Base-by-base conservation (phyloP, 495 filamentous ascomycete genomes). In the Penicillium mononematosum region DNA sequence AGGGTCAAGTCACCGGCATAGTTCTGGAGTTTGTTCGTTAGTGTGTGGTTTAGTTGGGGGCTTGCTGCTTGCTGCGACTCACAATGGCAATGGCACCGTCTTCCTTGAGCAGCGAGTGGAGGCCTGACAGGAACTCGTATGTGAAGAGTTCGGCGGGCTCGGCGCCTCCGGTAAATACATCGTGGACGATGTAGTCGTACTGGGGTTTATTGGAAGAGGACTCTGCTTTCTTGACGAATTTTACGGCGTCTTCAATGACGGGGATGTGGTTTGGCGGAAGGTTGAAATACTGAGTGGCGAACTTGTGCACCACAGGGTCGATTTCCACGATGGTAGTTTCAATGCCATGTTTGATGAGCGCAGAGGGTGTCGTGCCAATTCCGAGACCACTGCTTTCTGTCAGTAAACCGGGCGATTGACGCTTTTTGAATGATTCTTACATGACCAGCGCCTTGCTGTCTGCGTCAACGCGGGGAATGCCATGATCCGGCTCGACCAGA, bases 151-250 rank as follows among this genome's bases (percentile, higher is more conserved):
- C 76, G 16, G 91, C 81, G 2, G 94, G 94, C 66, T 97, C 94
- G 3, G 91, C 91, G 53, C 93, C 94, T 16, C 94, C 94, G 1
- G 94, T 98, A 75, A 98, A 98, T n/a, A 98, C 94, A 63, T 98
- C 94, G 63, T 98, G 94, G 58, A 98, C 78, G 66, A 98, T 92
- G 76, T 96, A 98, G 70, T 96, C 87, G 66, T 87, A 98, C 41
- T 79, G 76, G 16, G 79, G 68, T 32, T 74, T 65, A 3, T 68
- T 58, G 1, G 75, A 55, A 10, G 77, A 72, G 3, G 77, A 65
- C 14, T 75, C 67, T n/a, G 80, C 74, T 4, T 69, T 70, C 39
- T 78, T 64, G 14, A 92, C 89, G 72, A 91, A 96, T 24, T 74
- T 71, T 8, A 90, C 82, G 0, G 93, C 94, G 63, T 98, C 88